Percentiles rank a stretch among this genome's conserved stretches.
phyloP scores from a whole-genome alignment of 371 early-diverging fungal genomes.

The Dichotomocladium elegans region DNA sequence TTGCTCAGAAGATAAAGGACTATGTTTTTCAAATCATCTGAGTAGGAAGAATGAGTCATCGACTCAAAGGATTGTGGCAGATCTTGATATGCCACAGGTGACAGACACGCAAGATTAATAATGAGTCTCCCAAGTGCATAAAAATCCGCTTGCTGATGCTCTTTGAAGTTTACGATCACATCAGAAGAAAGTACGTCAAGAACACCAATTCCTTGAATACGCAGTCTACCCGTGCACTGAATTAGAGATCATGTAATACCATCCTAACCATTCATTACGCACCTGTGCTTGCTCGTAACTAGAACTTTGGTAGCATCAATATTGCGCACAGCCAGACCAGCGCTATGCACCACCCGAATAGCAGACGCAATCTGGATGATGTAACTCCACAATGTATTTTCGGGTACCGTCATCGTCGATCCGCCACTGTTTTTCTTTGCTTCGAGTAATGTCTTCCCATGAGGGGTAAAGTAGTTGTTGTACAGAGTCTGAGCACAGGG shows the following conservation, averaged over 20 bases:
- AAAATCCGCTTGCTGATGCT: slow-evolving; percentile 84
- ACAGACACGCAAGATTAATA: slow-evolving; percentile 74
- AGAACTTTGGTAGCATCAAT: slow-evolving; percentile 82
- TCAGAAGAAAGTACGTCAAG: slow-evolving; percentile 80
- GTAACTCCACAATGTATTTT: slow-evolving; percentile 83
- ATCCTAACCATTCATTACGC: too few species aligned
- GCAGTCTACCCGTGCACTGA: slow-evolving; percentile 61
- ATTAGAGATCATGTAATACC: not conserved
- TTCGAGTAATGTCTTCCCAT: slow-evolving; percentile 49
- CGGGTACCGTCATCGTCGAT: slow-evolving; percentile 54
- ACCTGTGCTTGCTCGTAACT: slow-evolving; percentile 81
- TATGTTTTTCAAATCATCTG: slow-evolving; percentile 76
- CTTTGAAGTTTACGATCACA: slow-evolving; percentile 53
- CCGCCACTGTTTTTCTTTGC: slow-evolving; percentile 14
- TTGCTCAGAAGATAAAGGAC: slow-evolving; percentile 76
- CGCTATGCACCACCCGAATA: slow-evolving; percentile 75
- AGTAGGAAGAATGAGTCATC: slow-evolving; percentile 70
- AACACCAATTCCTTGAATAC: slow-evolving; percentile 78
- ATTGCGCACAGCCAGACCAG: slow-evolving; percentile 73
- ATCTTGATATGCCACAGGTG: slow-evolving; percentile 59
- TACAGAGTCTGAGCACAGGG: slow-evolving; percentile 79
- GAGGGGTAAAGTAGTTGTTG: slow-evolving; percentile 63
- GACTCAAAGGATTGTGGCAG: slow-evolving; percentile 72
- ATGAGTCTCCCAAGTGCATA: slow-evolving; percentile 83
- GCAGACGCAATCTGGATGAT: slow-evolving; percentile 84